Base-by-base conservation (phyloP, 116 monocot species). In the Iris pallida region DNA sequence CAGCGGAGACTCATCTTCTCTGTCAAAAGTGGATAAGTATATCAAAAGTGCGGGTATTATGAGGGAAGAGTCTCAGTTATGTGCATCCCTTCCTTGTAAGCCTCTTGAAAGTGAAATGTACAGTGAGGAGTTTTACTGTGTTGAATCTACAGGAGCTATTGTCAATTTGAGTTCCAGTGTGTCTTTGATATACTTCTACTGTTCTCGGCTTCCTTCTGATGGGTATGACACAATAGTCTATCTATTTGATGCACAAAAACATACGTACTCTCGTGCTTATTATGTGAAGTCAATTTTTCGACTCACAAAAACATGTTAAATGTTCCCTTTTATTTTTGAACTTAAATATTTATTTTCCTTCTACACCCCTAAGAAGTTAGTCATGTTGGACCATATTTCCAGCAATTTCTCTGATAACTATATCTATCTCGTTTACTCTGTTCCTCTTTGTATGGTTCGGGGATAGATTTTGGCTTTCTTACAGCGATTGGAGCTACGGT, bases 141-240 rank as follows among this genome's bases (percentile, higher is more conserved):
- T 88, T 67, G 79, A 79, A 47, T 45, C 71, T 47, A 88, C 88
- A 40, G 85, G 85, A 45, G 79, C 88, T 13, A 64, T 79, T 69
- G 88, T 81, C 7, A 85, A 81, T 5, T 42, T 79, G 45, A 88
- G 68, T 62, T 88, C 88, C 59, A 81, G 85, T 54, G 57, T 88
- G 49, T 55, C 75, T 41, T 73, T 88, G 70, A 79, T 88, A 61
- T 77, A 85, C 59, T 73, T 79, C 47, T 88, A 84, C 64, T 88
- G 88, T 64, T 81, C 84, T 6, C 68, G 81, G 46, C 89, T 89
- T 53, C 85, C 89, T 16, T 82, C 85, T 10, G 89, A 89, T 72
- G 20, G 80, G 89, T 89, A 58, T 14, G 63, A 30, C 20, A 18
- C 12, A 0, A 14, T 7, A 46, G 49, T 48, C 14, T 20, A 52